Conservation (phyloP, 148 eudicot species). For the Polygonum aviculare region DNA sequence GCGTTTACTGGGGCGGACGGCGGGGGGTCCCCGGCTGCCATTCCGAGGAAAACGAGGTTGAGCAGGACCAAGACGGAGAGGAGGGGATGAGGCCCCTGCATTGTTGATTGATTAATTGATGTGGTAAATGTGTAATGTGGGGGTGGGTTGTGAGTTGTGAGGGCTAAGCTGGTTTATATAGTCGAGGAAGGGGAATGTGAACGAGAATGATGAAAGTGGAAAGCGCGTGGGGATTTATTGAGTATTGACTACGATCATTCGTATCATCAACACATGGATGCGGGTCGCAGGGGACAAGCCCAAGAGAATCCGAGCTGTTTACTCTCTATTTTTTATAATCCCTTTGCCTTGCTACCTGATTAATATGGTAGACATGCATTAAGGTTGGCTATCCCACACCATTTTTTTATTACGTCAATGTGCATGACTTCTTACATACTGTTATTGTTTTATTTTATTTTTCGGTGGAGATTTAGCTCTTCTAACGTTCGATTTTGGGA, state of each 20-base stretch:
- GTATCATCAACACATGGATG: neutral
- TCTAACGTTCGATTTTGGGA: too few relatives aligned
- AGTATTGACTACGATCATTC: neutral
- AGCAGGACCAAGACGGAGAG: neutral
- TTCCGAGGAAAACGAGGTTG: neutral
- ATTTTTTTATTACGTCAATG: too few relatives aligned
- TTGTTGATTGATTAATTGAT: neutral
- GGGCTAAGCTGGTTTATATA: neutral
- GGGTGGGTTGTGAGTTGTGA: neutral
- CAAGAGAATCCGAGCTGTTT: neutral
- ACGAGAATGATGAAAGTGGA: neutral
- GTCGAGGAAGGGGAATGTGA: neutral
- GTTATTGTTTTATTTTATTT: too few relatives aligned
- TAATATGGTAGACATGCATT: too few relatives aligned
- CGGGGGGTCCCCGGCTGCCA: neutral
- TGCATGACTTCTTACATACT: too few relatives aligned
- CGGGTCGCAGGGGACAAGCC: neutral
- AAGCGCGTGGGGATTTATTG: neutral
- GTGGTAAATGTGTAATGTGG: neutral
- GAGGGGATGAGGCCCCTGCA: neutral
- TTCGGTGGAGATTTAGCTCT: too few relatives aligned
- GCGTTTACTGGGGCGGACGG: slow-evolving; percentile 23
- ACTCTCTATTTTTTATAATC: neutral
- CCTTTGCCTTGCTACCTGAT: too few relatives aligned
- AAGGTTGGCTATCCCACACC: too few relatives aligned